Percentiles rank a stretch among this genome's conserved stretches.
Evolutionary conservation across 768 basidiomycete species (phyloP).

Genomic region (Favolaschia claudopus): DNA sequence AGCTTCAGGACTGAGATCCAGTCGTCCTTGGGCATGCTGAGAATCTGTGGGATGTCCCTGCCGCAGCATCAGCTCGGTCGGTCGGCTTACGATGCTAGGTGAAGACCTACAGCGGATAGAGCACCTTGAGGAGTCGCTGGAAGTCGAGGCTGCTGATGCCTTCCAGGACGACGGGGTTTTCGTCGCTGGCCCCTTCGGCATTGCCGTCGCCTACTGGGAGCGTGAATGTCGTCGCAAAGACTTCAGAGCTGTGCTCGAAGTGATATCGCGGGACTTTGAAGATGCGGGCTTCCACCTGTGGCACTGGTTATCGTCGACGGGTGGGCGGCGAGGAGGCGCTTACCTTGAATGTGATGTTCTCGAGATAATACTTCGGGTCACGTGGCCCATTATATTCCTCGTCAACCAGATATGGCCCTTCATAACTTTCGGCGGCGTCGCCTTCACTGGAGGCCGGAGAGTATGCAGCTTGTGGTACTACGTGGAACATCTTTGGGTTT

Average conservation of each 20-base stretch:
- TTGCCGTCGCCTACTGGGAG: background rate
- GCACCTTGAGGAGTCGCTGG: background rate
- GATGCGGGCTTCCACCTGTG: conserved; percentile 1
- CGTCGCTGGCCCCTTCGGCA: background rate
- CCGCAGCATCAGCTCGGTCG: no score
- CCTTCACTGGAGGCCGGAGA: no score
- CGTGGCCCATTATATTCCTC: no score
- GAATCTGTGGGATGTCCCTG: background rate
- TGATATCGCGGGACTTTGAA: conserved; percentile 1
- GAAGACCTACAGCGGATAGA: background rate
- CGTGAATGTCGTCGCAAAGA: background rate
- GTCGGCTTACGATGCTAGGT: no score
- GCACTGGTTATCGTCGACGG: background rate
- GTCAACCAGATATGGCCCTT: no score
- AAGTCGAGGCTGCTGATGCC: background rate
- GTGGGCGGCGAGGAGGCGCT: background rate
- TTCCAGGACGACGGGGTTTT: background rate
- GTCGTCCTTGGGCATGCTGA: conserved; percentile 16
- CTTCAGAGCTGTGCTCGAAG: background rate
- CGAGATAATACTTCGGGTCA: background rate
- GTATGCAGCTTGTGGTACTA: no score
- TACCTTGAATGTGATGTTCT: background rate
- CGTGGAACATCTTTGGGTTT: no score
- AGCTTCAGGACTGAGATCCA: conserved; percentile 39
- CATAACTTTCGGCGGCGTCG: no score